Evolutionary conservation across 345 rosid species (phyloP).

Genomic region (Rhodamnia argentea): DNA sequence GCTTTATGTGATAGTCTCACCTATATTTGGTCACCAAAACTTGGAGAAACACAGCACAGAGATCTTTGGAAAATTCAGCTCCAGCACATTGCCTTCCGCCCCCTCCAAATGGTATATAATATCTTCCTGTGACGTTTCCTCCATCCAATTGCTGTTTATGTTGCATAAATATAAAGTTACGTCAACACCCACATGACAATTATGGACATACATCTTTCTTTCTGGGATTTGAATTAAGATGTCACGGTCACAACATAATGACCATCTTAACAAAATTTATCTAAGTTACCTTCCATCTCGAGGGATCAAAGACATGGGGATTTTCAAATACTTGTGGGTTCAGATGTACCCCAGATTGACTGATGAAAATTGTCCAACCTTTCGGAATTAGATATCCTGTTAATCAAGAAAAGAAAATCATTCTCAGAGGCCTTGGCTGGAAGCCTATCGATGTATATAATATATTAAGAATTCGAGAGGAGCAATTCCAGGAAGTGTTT

Average conservation of each 20-base stretch:
- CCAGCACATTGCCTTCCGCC: conserved; percentile 34
- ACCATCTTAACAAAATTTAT: not conserved
- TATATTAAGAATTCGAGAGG: no score
- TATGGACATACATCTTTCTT: no score
- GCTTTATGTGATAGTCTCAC: not conserved
- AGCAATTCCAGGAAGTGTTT: no score
- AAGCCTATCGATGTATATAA: no score
- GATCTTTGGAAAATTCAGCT: conserved; percentile 29
- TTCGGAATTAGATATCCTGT: conserved; percentile 31
- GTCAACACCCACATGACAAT: not conserved
- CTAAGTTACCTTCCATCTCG: conserved; percentile 31
- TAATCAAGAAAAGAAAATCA: no score
- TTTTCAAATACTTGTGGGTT: conserved; percentile 18
- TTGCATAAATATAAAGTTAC: not conserved
- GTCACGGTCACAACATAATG: no score
- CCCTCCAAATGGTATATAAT: conserved; percentile 40
- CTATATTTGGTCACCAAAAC: conserved; percentile 14
- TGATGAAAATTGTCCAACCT: conserved; percentile 30
- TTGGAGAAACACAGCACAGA: conserved; percentile 20
- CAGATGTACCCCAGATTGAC: conserved; percentile 13
- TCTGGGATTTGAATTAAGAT: no score
- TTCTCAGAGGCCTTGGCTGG: no score
- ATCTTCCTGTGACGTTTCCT: conserved; percentile 15
- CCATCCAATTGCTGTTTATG: not conserved
- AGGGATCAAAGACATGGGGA: conserved; percentile 31